These are phyloP conservation scores for Elsinoe arachidis DNA, from an alignment of 2,329 filamentous ascomycete species.

Conservation along the genomic window DNA sequence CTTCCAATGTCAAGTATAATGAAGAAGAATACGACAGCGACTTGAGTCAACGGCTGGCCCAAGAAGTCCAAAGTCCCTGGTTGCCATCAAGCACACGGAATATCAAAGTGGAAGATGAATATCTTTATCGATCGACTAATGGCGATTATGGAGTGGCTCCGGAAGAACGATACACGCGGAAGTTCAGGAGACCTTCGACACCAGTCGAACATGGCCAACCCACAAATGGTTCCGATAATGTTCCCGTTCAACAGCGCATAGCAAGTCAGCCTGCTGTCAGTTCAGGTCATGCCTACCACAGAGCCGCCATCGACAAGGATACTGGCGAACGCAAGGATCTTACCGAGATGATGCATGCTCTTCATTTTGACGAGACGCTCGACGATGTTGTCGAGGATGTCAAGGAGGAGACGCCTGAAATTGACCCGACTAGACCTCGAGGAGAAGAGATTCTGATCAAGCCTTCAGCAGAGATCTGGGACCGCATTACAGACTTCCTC, in stretches of 20 bases:
- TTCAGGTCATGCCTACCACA: background rate
- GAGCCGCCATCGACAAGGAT: conserved; percentile 14
- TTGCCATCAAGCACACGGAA: background rate
- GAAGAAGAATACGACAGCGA: background rate
- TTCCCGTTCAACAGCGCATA: background rate
- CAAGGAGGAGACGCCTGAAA: conserved; percentile 12
- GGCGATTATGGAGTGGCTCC: background rate
- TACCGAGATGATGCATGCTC: conserved; percentile 31
- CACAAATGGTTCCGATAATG: background rate
- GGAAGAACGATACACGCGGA: background rate
- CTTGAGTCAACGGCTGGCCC: background rate
- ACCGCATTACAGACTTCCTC: conserved; percentile 34
- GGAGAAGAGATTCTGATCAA: conserved; percentile 37
- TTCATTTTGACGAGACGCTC: conserved; percentile 29
- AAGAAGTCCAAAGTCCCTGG: background rate
- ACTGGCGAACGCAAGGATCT: conserved; percentile 23
- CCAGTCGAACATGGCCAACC: background rate
- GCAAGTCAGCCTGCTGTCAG: background rate
- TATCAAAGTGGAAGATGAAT: background rate
- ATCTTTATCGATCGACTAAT: background rate
- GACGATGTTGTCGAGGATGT: conserved; percentile 27
- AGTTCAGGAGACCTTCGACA: background rate
- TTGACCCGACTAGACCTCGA: conserved; percentile 13
- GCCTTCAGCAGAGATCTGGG: conserved; percentile 41
- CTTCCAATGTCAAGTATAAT: background rate